A percentile compares a stretch with the other conserved stretches of the same genome.
phyloP scores from a whole-genome alignment of 1,284 basidiomycete genomes.

The Ustilago loliicola region DNA sequence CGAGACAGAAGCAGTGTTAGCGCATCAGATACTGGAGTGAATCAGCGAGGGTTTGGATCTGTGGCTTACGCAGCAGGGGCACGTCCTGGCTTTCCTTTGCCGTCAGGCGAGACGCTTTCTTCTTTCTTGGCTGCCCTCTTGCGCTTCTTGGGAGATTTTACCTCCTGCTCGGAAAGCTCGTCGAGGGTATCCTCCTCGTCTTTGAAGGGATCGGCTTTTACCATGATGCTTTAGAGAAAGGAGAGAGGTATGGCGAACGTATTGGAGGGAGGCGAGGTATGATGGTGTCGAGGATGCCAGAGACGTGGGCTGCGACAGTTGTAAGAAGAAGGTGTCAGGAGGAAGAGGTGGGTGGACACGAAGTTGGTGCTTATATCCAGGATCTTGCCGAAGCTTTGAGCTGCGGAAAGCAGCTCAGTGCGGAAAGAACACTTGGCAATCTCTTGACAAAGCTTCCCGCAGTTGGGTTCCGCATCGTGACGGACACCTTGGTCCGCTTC shows the following conservation, averaged over 20 bases:
- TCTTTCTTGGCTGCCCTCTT: slow-evolving; percentile 3
- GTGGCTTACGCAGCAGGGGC: background rate
- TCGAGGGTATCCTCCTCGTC: background rate
- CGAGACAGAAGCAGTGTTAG: too few species aligned
- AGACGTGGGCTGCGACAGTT: background rate
- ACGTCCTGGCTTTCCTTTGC: background rate
- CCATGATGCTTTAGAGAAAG: too few species aligned
- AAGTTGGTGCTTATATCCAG: background rate
- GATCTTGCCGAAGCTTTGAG: background rate
- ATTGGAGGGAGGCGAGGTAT: background rate
- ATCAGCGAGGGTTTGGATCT: background rate
- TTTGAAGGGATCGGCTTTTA: background rate
- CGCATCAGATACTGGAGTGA: background rate
- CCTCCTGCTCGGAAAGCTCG: background rate
- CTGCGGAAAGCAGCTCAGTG: background rate
- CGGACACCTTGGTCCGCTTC: background rate
- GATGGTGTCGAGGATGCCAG: background rate
- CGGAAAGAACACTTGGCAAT: background rate
- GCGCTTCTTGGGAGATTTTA: slow-evolving; percentile 1
- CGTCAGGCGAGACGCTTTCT: background rate
- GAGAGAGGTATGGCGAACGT: too few species aligned
- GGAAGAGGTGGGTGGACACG: background rate
- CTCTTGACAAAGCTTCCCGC: background rate
- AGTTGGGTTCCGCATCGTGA: background rate
- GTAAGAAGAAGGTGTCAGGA: background rate